Conservation (phyloP, 495 filamentous ascomycete genomes). For the Neurospora intermedia region DNA sequence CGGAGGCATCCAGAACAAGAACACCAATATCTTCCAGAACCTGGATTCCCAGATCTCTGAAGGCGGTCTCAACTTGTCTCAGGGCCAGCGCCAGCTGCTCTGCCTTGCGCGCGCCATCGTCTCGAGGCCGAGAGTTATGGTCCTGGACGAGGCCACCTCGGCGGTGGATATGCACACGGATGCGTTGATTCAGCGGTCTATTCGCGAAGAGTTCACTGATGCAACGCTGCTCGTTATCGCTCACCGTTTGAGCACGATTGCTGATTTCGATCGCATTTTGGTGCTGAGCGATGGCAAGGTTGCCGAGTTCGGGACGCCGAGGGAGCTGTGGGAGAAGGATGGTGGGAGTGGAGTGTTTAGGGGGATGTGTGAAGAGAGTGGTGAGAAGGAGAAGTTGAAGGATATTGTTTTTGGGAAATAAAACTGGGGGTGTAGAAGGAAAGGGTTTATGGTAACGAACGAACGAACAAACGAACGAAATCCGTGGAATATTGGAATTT, state of each 20-base stretch:
- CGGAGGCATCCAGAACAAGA: conserved; percentile 26
- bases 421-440: not conserved
- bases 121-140: conserved; percentile 67
- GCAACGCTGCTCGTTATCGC: conserved; percentile 83
- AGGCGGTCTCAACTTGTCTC: conserved; percentile 70
- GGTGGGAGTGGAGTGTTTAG: conserved; percentile 48
- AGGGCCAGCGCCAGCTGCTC: conserved; percentile 81
- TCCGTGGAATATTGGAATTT: not conserved
- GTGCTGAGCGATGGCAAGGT: conserved; percentile 68
- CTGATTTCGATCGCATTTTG: conserved; percentile 75
- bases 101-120: conserved; percentile 84
- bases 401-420: conserved; percentile 38
- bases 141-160: conserved; percentile 83
- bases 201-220: conserved; percentile 66
- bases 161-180: conserved; percentile 86
- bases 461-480: not conserved
- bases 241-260: conserved; percentile 76
- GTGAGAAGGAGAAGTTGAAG: conserved; percentile 53
- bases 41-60: conserved; percentile 57
- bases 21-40: conserved; percentile 52
- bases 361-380: conserved; percentile 65
- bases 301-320: conserved; percentile 62
- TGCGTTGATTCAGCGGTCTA: conserved; percentile 67
- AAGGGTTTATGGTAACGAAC: not conserved
- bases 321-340: conserved; percentile 51